Base-by-base conservation (phyloP, 352 stramenopile species). In the Globisporangium splendens region DNA sequence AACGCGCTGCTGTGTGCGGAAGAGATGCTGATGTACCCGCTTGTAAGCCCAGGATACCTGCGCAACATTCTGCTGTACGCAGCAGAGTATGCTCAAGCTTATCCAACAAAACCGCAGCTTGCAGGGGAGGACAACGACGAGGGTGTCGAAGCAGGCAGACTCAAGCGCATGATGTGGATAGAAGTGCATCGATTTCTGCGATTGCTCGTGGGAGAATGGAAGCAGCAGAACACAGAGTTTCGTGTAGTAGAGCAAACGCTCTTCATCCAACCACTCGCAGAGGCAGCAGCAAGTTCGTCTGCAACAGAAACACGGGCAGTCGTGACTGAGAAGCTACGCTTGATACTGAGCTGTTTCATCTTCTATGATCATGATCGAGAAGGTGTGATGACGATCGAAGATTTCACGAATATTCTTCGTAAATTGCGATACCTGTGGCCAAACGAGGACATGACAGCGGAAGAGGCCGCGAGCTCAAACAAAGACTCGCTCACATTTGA, bases 281-380 rank as follows among this genome's bases (percentile, higher is more conserved):
- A 15, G 11, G 8, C 18, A 21, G 17, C 22, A 6, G 17, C 47
- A 5, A 54, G 18, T 20, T 22, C 24, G 1, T 31, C 46, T 35
- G 28, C 28, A 8, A 12, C 35, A 8, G 44, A 56, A 14, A 35
- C 4, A 39, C 24, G 59, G 67, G 12, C 54, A 13, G 31, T 47
- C 0, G 46, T 77, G 11, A 20, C 88, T 1, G 77, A 86, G 24
- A 87, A 86, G 46, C 52, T 91, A 22, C 71, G 75, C 0, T 66
- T 91, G 11, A 65, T 91, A 17, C 58, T 91, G 1, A 91, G 76
- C 38, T 89, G 81, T 38, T 86, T 88, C 33, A 65, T 91, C 1
- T 89, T 91, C 63, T 87, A 84, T 38, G 81, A 89, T 31, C 75
- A 86, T 33, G 78, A 86, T 2, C 75, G 81, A 1, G 61, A 75